Evolutionary conservation across 2,329 filamentous ascomycete species (phyloP), one percentile per base, ranked within the genome.

Genomic region (Xylariaceae sp.): DNA sequence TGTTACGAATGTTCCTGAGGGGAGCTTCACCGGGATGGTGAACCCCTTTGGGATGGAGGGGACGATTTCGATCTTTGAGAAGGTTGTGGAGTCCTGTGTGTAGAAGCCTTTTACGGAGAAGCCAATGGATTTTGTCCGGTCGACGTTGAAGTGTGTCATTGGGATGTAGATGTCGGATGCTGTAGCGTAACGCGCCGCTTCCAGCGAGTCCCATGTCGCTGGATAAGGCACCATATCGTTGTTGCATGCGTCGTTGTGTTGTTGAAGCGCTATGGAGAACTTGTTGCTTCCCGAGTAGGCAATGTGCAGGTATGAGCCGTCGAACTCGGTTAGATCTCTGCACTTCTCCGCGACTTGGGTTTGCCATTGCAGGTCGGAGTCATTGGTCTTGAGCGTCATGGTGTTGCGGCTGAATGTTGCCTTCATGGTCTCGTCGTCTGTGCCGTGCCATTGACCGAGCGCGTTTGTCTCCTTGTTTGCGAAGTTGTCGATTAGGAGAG

Each of bases 101-200:
- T 83, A 87, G 67, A 87, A 87, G 1, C 83, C 84, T 66, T 84
- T 81, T 52, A 89, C 75, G 0, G 81, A 79, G 43, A 89, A 71
- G 3, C 83, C 83, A 19, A 85, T 73, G 3, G 75, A 72, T 5
- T 80, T 75, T 12, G 70, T 73, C 3, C 80, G 74, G 61, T 87
- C 73, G 60, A 88, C 77, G 58, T 78, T 75, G 71, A 88, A 89
- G 68, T 89, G 86, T 42, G 72, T 77, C 31, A 88, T 72, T 1
- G 86, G 86, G 44, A 88, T 79, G 68, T 87, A 88, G 55, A 88
- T 83, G 62, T 86, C 77, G 49, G 72, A 74, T 1, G 75, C 65
- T 11, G 64, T 67, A 11, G 66, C 64, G 63, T 89, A 88, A 42
- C 84, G 77, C 4, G 75, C 71, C 1, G 84, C 84, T 65, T 88